phyloP scores from a whole-genome alignment of 768 basidiomycete species.

The Rhodotorula babjevae region DNA sequence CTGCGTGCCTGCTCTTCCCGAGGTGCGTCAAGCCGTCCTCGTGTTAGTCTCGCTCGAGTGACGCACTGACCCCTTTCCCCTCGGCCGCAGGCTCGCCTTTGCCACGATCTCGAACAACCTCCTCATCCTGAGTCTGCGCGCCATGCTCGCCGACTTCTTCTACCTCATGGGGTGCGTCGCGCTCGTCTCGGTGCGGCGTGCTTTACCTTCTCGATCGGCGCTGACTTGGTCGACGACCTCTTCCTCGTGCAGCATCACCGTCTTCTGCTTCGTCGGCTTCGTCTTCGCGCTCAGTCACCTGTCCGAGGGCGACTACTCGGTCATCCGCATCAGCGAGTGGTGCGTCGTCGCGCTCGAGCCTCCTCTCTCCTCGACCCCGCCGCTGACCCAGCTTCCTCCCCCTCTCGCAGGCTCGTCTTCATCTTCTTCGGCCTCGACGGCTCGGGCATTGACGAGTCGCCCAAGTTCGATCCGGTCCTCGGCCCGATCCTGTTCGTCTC shows the following conservation, averaged over 20 bases:
- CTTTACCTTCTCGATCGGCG: background rate
- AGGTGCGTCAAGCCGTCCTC: slow-evolving; percentile 78
- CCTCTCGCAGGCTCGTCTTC: slow-evolving; percentile 45
- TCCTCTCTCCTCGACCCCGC: too few relatives aligned
- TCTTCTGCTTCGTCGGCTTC: slow-evolving; percentile 57
- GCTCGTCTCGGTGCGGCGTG: too few relatives aligned
- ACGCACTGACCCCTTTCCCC: too few relatives aligned
- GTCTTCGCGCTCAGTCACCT: slow-evolving; percentile 40
- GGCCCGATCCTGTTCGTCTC: slow-evolving; percentile 74
- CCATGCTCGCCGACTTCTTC: slow-evolving; percentile 85
- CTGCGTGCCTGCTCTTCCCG: slow-evolving; percentile 35
- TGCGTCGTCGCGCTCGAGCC: background rate
- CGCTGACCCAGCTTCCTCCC: background rate
- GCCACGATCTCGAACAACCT: slow-evolving; percentile 68
- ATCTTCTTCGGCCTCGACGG: slow-evolving; percentile 86
- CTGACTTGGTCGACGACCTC: background rate
- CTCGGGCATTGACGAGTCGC: slow-evolving; percentile 71
- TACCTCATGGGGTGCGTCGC: slow-evolving; percentile 40
- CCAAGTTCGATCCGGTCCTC: slow-evolving; percentile 74
- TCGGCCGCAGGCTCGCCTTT: slow-evolving; percentile 67
- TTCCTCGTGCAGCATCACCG: slow-evolving; percentile 50
- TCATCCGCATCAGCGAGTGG: slow-evolving; percentile 34
- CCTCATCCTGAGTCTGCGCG: slow-evolving; percentile 57
- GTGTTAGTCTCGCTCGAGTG: background rate
- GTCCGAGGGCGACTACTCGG: slow-evolving; percentile 35